Conservation (phyloP, 176 grass and related monocot species). For the Eremochloa ophiuroides region DNA sequence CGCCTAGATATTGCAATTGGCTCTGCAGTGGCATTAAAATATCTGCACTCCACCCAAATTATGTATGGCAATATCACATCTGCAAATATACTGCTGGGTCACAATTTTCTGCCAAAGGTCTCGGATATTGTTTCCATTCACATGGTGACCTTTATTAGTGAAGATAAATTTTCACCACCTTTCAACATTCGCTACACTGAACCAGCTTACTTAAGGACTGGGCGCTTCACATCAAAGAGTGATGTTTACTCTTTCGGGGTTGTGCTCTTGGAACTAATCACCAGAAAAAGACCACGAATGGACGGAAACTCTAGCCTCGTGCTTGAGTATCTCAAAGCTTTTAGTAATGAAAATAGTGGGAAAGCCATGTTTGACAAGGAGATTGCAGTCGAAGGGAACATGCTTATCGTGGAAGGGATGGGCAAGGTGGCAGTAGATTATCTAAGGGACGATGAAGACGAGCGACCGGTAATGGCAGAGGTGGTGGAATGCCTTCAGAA, state of each 20-base stretch:
- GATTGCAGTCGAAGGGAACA: background rate
- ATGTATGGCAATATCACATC: background rate
- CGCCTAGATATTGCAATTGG: background rate
- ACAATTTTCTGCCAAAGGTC: background rate
- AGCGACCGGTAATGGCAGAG: background rate
- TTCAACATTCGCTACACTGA: background rate
- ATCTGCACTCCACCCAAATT: background rate
- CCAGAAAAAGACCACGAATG: background rate
- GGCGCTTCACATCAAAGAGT: background rate
- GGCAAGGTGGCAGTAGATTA: background rate
- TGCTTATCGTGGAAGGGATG: background rate
- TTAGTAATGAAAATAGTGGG: background rate
- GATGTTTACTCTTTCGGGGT: background rate
- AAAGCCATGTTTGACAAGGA: background rate
- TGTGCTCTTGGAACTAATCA: slow-evolving; percentile 9
- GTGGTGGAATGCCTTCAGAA: background rate
- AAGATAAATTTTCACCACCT: no score
- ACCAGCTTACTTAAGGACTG: background rate
- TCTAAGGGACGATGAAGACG: background rate
- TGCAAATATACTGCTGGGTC: background rate
- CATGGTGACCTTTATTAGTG: accelerated
- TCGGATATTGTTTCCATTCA: background rate
- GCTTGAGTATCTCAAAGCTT: background rate
- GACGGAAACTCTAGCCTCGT: accelerated
- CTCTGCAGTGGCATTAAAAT: background rate